Base-by-base conservation (phyloP, 78 protist genomes). In the Dictyostelium brefeldianum region DNA sequence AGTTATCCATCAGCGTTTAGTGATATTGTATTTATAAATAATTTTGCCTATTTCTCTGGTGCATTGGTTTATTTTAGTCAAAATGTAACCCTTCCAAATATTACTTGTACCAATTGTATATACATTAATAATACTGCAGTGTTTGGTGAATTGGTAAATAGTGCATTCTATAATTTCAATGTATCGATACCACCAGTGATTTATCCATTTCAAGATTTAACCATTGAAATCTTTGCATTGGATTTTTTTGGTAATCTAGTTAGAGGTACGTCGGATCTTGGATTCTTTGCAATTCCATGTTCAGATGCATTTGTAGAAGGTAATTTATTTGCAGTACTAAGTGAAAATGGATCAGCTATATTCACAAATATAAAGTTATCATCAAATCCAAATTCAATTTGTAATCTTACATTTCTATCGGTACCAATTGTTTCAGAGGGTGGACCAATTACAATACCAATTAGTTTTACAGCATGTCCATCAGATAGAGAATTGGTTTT, bases 211-310 rank as follows among this genome's bases (percentile, higher is more conserved):
- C 59, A 85, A 75, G 29, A n/a, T 27, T 25, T 85, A 36, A 56
- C 36, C 1, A 85, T 85, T 3, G 22, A 67, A 14, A 54, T 85
- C 31, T n/a, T 27, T 41, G 92, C 71, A 3, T 75, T 48, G 25
- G 92, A 85, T 64, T 75, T 73, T 27, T 85, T 85, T 46, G 64
- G 62, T 27, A 85, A 85, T 41, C 14, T 75, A 12, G 36, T 85
- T 36, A 46, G 80, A 25, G 92, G 92, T 22, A 18, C 74, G 0
- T 53, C 83, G 0, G 92, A 85, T 62, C 57, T 85, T 4, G 92
- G 82, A 11, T 85, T 85, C 62, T 85, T 85, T 48, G 57, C 67
- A 3, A 64, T 85, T 4, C 78, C 92, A 22, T 85, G 92, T 71
- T 41, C 74, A 0, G 80, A 85, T 85, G 31, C 80, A 11, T 74